A percentile compares a stretch with the other conserved stretches of the same genome.
Conservation (phyloP, 2,329 filamentous ascomycete species). For the Talaromyces islandicus region DNA sequence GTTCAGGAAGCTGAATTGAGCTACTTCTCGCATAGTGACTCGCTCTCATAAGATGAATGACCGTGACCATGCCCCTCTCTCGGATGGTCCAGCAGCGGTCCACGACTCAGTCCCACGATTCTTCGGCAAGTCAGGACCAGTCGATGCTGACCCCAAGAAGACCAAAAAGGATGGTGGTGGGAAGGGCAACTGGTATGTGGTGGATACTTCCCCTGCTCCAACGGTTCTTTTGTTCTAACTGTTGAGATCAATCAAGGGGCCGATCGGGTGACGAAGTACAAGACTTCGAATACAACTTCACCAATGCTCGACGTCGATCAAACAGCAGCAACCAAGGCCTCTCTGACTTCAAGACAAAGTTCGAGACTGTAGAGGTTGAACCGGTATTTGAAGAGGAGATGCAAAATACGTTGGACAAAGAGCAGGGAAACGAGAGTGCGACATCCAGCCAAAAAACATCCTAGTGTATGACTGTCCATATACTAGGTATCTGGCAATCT, state of each 20-base stretch:
- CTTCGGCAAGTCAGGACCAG: constrained; percentile 82
- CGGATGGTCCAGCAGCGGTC: constrained; percentile 64
- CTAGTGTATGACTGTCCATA: neutral
- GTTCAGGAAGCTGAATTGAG: neutral
- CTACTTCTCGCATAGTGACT: constrained; percentile 63
- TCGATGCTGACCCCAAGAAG: constrained; percentile 80
- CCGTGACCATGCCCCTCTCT: constrained; percentile 76
- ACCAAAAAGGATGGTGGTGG: constrained; percentile 94
- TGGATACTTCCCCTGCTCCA: neutral
- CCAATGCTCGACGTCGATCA: constrained; percentile 82
- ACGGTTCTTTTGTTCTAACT: constrained; percentile 1
- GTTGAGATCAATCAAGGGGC: constrained; percentile 57
- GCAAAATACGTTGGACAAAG: constrained; percentile 49
- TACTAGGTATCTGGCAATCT: neutral
- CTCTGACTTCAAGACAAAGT: constrained; percentile 90
- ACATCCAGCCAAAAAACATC: neutral
- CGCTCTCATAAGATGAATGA: constrained; percentile 95
- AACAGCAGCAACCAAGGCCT: constrained; percentile 77
- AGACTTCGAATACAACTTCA: constrained; percentile 76
- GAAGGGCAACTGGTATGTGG: constrained; percentile 79
- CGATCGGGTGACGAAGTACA: constrained; percentile 74
- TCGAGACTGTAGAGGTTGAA: constrained; percentile 82
- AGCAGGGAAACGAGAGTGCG: neutral
- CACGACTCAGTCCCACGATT: constrained; percentile 79
- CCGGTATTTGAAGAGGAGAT: constrained; percentile 86